Percentiles rank a stretch among this genome's conserved stretches.
phyloP scores from a whole-genome alignment of 257 asterid genomes.

The Plantago major region DNA sequence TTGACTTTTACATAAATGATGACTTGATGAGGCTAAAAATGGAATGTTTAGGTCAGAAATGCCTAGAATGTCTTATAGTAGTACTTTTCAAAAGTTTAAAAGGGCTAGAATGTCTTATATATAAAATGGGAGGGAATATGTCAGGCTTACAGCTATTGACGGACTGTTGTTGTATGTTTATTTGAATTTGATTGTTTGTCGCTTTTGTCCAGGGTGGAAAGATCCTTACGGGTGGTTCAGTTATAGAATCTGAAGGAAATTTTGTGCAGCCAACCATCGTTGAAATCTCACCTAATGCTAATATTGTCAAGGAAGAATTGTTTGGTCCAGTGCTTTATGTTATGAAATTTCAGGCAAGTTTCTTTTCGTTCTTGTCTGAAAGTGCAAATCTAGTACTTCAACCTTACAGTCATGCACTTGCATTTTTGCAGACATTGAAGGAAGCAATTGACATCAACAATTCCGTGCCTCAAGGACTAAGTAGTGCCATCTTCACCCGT shows the following conservation, averaged over 20 bases:
- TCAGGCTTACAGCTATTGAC: background rate
- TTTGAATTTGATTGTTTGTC: background rate
- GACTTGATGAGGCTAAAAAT: too few relatives aligned
- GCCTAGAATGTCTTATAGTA: too few relatives aligned
- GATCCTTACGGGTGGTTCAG: constrained; percentile 70
- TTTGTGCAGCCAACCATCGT: constrained; percentile 94
- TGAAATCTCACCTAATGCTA: constrained; percentile 63
- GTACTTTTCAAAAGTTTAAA: too few relatives aligned
- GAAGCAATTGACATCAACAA: constrained; percentile 91
- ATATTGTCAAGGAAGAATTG: constrained; percentile 85
- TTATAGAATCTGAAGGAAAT: constrained; percentile 70
- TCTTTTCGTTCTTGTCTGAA: background rate
- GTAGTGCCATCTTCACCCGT: constrained; percentile 95
- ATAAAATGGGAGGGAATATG: background rate
- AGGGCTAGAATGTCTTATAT: too few relatives aligned
- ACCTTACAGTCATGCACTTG: constrained; percentile 6
- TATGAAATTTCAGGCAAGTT: constrained; percentile 79
- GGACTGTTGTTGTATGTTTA: background rate
- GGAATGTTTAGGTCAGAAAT: too few relatives aligned
- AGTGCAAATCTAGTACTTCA: constrained; percentile 5
- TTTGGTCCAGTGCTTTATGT: constrained; percentile 97
- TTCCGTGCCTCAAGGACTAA: constrained; percentile 98
- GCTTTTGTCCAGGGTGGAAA: constrained; percentile 71
- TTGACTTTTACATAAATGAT: background rate
- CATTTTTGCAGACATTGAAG: constrained; percentile 62